Evolutionary conservation across 441 rosid genomes (phyloP).

Genomic region (Corymbia citriodora): DNA sequence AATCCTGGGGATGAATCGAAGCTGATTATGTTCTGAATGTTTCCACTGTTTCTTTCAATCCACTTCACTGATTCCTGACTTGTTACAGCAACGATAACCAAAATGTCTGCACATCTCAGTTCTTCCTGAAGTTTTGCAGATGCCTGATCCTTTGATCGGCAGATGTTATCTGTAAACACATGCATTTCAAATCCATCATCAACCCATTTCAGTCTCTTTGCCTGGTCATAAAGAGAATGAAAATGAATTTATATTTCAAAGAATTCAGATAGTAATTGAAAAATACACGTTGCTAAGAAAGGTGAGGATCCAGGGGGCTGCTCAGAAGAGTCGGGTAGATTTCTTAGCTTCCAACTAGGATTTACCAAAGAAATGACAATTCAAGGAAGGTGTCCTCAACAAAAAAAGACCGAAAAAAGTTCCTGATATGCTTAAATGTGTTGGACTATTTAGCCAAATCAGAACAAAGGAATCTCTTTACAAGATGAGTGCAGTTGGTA

Average conservation of each 20-base stretch:
- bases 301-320: neutral
- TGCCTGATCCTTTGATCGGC: conserved; percentile 17
- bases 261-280: neutral
- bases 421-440: neutral
- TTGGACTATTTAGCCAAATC: neutral
- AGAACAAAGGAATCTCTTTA: neutral
- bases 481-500: neutral
- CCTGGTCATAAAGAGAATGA: conserved; percentile 28
- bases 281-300: neutral
- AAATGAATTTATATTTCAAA: neutral
- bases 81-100: conserved; percentile 49
- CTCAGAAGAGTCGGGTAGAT: neutral
- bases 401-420: too few species aligned
- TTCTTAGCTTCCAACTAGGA: neutral
- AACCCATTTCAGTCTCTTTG: conserved; percentile 73
- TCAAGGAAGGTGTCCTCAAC: neutral
- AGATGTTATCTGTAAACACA: conserved; percentile 40
- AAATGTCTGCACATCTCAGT: conserved; percentile 42
- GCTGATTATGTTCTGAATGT: conserved; percentile 51
- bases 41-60: conserved; percentile 37
- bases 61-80: conserved; percentile 51
- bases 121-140: conserved; percentile 29
- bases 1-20: conserved; percentile 49
- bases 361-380: neutral
- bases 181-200: conserved; percentile 70